These are phyloP conservation scores for Senna siamea DNA, from an alignment of 306 rosid species.

Conservation along the genomic window DNA sequence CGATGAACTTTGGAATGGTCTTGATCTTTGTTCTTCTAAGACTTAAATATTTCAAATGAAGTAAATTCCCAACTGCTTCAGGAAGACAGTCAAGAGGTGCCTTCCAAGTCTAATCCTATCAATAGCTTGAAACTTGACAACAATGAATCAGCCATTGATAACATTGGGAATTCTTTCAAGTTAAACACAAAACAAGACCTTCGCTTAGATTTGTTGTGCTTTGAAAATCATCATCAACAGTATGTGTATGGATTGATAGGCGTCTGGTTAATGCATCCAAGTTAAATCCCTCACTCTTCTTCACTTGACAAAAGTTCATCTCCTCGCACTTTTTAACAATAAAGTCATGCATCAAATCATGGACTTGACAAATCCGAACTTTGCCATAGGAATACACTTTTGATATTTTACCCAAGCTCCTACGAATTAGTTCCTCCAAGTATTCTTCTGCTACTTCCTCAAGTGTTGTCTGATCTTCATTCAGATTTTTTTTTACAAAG, in stretches of 20 bases:
- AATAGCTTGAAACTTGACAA: conserved; percentile 20
- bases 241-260: not conserved
- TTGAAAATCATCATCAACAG: not conserved
- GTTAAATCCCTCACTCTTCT: not conserved
- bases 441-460: conserved; percentile 10
- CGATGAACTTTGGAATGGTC: conserved; percentile 23
- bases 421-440: conserved; percentile 9
- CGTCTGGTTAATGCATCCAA: not conserved
- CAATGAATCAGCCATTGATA: not conserved
- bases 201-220: not conserved
- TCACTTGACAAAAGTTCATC: conserved; percentile 3
- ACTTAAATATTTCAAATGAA: conserved; percentile 30
- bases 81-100: not conserved
- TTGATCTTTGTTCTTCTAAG: not conserved
- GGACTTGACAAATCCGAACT: not conserved
- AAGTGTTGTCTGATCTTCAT: not conserved
- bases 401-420: not conserved
- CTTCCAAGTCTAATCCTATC: conserved; percentile 21
- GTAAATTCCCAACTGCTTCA: not conserved
- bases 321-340: not conserved
- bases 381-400: not conserved
- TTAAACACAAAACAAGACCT: conserved; percentile 18
- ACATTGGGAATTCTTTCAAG: not conserved
- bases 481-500: not conserved
- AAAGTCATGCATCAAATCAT: not conserved